phyloP scores from a whole-genome alignment of 495 filamentous ascomycete genomes.

The Achaetomiella virescens region DNA sequence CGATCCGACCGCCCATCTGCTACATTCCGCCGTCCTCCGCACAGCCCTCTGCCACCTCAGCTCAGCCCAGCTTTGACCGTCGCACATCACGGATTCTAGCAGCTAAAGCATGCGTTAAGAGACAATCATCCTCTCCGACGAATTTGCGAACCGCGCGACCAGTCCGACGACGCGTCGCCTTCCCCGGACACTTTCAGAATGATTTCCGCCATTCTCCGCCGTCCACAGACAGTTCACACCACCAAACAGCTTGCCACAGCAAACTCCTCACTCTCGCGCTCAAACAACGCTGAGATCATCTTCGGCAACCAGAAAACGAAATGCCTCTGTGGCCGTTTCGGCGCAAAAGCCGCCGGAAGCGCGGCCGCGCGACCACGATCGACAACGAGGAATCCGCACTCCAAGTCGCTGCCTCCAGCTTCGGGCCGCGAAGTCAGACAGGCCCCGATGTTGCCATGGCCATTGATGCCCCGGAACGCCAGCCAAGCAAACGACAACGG shows the following conservation, averaged over 20 bases:
- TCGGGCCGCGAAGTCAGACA: slow-evolving; percentile 35
- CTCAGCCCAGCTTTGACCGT: neutral
- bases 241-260: neutral
- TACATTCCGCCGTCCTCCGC: slow-evolving; percentile 1
- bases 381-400: slow-evolving; percentile 27
- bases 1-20: neutral
- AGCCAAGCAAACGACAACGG: slow-evolving; percentile 28
- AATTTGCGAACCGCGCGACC: slow-evolving; percentile 10
- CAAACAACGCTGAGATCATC: slow-evolving; percentile 46
- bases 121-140: slow-evolving; percentile 7
- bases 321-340: slow-evolving; percentile 64
- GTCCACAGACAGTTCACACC: slow-evolving; percentile 2
- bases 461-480: slow-evolving; percentile 12
- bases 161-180: slow-evolving; percentile 12
- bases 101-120: slow-evolving; percentile 23
- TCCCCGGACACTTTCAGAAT: slow-evolving; percentile 18
- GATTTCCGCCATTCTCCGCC: slow-evolving; percentile 14
- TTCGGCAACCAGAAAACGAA: neutral
- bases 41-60: neutral
- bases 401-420: slow-evolving; percentile 21
- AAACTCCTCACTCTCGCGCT: neutral
- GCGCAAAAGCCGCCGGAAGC: slow-evolving; percentile 53
- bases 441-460: slow-evolving; percentile 23
- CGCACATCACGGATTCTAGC: neutral
- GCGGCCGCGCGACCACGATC: slow-evolving; percentile 33